Conservation (phyloP, 2,329 filamentous ascomycete species). For the Cordyceps tenuipes region DNA sequence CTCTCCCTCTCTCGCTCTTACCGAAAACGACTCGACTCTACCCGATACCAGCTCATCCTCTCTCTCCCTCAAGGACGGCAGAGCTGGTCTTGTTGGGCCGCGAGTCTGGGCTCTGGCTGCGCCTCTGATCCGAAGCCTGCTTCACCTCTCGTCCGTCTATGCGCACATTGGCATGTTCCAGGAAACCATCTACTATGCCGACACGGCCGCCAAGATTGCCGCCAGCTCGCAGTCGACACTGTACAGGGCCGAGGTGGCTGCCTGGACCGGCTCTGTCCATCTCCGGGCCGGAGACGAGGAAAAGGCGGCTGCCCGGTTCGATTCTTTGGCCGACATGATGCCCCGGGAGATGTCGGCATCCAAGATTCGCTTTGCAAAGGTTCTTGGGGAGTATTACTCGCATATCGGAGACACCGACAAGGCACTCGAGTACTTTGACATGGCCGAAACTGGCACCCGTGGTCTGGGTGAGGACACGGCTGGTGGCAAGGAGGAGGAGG, state of each 20-base stretch:
- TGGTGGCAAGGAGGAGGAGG: slow-evolving; percentile 14
- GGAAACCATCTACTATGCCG: slow-evolving; percentile 80
- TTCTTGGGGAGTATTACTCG: slow-evolving; percentile 49
- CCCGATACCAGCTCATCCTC: slow-evolving; percentile 22
- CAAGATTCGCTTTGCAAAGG: slow-evolving; percentile 39
- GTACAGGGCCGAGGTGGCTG: slow-evolving; percentile 44
- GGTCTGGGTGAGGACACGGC: neutral
- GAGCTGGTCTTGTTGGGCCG: slow-evolving; percentile 32
- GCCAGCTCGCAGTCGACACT: slow-evolving; percentile 56
- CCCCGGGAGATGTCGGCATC: slow-evolving; percentile 30
- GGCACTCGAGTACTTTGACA: slow-evolving; percentile 35
- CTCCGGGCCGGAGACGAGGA: slow-evolving; percentile 50
- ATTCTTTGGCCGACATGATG: slow-evolving; percentile 45
- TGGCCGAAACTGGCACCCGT: slow-evolving; percentile 33
- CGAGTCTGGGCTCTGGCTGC: slow-evolving; percentile 74
- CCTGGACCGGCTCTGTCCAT: slow-evolving; percentile 48
- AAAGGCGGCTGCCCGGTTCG: slow-evolving; percentile 44
- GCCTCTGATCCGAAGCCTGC: slow-evolving; percentile 61
- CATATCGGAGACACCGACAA: slow-evolving; percentile 37
- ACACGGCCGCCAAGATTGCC: slow-evolving; percentile 74
- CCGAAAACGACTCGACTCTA: slow-evolving; percentile 22
- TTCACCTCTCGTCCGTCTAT: slow-evolving; percentile 70
- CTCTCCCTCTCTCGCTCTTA: no score
- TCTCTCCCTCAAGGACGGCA: slow-evolving; percentile 17
- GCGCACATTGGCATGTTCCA: slow-evolving; percentile 78